Base-by-base conservation (phyloP, 73 alveolate species). In the Stentor coeruleus region DNA sequence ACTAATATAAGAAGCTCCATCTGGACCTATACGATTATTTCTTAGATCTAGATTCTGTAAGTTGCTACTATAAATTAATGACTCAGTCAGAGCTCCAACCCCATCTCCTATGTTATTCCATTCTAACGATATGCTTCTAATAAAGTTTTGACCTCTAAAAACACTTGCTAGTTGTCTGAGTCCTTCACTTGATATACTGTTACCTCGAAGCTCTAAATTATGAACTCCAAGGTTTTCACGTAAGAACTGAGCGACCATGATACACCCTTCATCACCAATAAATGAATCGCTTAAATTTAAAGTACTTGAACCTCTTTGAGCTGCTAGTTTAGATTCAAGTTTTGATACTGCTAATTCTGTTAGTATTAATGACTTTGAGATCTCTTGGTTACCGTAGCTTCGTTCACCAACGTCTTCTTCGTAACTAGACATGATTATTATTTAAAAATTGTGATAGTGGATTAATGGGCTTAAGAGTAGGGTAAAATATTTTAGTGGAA, bases 91-190 rank as follows among this genome's bases (percentile, higher is more conserved):
- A 35, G 84, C 60, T 15, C 37, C 3, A 57, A 87, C 77, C 3
- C 85, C 86, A 30, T 38, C 58, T 39, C 93, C 93, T 2, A 87
- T 14, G 31, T 84, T 87, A 60, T 87, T 87, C 93, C 93, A 87
- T 31, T 82, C 93, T 4, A 87, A 83, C 3, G 82, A 31, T 30
- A 87, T 60, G 39, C 66, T 57, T 40, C 55, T 84, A 4, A 87
- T 3, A 33, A 58, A 28, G 0, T 38, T 38, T 20, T 41, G 75
- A 11, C 74, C 15, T 58, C 88, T 1, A 30, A 87, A n/a, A 28
- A 73, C 93, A 14, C 42, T 15, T 15, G 90, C 59, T 0, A 87
- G 85, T 15, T 59, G 85, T 35, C 76, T 58, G 55, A 84, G 35
- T 15, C 93, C 93, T 38, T 77, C 90, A 4, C 90, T 90, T 39